Conservation (phyloP, 176 grass and related monocot genomes). For the Otatea glauca region DNA sequence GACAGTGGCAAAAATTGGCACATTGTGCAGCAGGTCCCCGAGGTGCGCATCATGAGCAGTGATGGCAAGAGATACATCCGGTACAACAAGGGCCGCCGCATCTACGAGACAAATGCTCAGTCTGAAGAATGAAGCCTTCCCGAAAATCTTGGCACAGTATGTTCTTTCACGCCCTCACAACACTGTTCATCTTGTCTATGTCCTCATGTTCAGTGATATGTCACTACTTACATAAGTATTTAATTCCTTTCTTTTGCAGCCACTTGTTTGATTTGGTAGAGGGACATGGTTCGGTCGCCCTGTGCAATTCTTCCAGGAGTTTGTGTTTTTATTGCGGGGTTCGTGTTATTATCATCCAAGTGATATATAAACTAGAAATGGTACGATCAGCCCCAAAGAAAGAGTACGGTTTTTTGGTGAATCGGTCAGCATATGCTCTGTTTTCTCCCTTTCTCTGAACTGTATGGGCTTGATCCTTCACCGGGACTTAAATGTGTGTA, state of each 20-base stretch:
- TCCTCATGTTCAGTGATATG: too few relatives aligned
- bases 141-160: constrained; percentile 15
- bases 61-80: constrained; percentile 64
- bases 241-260: constrained; percentile 26
- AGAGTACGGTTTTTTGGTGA: constrained; percentile 7
- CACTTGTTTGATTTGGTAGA: constrained; percentile 30
- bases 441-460: too few relatives aligned
- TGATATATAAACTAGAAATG: constrained; percentile 9
- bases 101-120: constrained; percentile 70
- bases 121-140: constrained; percentile 63
- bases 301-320: not conserved
- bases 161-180: constrained; percentile 13
- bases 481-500: not conserved
- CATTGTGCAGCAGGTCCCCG: constrained; percentile 65
- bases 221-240: not conserved
- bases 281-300: constrained; percentile 14
- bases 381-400: constrained; percentile 19
- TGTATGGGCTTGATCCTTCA: constrained; percentile 35
- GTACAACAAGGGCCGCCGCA: constrained; percentile 62
- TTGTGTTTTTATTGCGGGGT: constrained; percentile 23
- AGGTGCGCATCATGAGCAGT: constrained; percentile 59
- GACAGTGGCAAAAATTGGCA: constrained; percentile 78
- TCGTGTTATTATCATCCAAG: not conserved
- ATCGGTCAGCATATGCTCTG: constrained; percentile 38
- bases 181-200: not conserved